These are phyloP conservation scores for Fusarium sp. DNA, from an alignment of 2,329 filamentous ascomycete genomes.

Conservation along the genomic window DNA sequence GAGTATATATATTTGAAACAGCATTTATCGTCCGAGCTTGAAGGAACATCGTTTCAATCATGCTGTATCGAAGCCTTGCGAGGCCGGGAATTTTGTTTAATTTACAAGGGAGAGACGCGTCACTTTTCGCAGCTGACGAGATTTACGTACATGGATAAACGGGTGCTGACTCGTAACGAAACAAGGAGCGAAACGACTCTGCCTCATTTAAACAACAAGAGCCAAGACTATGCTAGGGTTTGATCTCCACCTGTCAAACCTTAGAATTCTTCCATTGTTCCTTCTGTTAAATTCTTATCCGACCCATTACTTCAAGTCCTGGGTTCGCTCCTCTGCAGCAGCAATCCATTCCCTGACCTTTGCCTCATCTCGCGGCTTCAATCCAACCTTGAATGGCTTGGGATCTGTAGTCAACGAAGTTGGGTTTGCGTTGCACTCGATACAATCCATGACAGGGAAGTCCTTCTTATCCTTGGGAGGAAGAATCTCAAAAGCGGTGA, in stretches of 20 bases:
- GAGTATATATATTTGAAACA: conserved; percentile 15
- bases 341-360: conserved; percentile 63
- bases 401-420: conserved; percentile 71
- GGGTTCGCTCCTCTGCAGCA: conserved; percentile 63
- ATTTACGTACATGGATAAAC: neutral
- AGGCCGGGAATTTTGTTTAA: neutral
- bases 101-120: neutral
- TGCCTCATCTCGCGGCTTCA: conserved; percentile 57
- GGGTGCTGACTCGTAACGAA: conserved; percentile 13
- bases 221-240: neutral
- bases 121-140: conserved; percentile 1
- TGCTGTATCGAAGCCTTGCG: neutral
- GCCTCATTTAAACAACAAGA: conserved; percentile 16
- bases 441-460: conserved; percentile 64
- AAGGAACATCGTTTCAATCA: conserved; percentile 11
- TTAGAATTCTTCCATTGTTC: conserved; percentile 16
- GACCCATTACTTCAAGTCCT: conserved; percentile 44
- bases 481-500: conserved; percentile 67
- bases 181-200: conserved; percentile 19
- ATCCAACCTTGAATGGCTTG: conserved; percentile 66
- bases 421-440: conserved; percentile 67
- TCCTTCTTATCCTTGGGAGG: conserved; percentile 59
- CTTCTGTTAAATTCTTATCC: conserved; percentile 12
- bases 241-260: conserved; percentile 18
- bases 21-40: neutral